Evolutionary conservation across 305 asterid genomes (phyloP).

Genomic region (Withania somnifera): DNA sequence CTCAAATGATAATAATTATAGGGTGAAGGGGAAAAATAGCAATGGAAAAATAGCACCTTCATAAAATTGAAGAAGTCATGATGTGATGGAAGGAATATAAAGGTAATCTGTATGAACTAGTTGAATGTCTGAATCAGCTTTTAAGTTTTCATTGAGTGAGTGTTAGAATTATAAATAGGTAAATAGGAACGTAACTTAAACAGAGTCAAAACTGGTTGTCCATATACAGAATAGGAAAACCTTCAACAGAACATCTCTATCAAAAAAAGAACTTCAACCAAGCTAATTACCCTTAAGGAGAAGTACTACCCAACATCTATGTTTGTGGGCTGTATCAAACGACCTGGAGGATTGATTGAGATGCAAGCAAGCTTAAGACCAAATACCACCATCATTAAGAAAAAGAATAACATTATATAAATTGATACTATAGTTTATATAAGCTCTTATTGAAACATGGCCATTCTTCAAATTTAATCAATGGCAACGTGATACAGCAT

Average conservation of each 20-base stretch:
- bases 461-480: neutral
- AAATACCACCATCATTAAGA: neutral
- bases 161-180: neutral
- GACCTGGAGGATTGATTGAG: neutral
- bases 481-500: neutral
- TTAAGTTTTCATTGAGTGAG: neutral
- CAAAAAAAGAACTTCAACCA: neutral
- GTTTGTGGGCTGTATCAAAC: neutral
- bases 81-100: neutral
- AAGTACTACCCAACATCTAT: neutral
- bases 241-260: neutral
- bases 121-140: neutral
- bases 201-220: neutral
- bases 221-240: neutral
- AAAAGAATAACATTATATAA: neutral
- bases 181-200: neutral
- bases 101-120: neutral
- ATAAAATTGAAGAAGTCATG: neutral
- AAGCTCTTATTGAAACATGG: neutral
- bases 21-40: neutral
- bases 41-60: neutral
- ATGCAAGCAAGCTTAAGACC: neutral
- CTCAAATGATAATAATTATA: neutral
- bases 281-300: neutral
- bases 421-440: neutral